Percentiles rank a stretch among this genome's conserved stretches.
Evolutionary conservation across 2,329 filamentous ascomycete species (phyloP).

Genomic region (Scedosporium minutisporum): DNA sequence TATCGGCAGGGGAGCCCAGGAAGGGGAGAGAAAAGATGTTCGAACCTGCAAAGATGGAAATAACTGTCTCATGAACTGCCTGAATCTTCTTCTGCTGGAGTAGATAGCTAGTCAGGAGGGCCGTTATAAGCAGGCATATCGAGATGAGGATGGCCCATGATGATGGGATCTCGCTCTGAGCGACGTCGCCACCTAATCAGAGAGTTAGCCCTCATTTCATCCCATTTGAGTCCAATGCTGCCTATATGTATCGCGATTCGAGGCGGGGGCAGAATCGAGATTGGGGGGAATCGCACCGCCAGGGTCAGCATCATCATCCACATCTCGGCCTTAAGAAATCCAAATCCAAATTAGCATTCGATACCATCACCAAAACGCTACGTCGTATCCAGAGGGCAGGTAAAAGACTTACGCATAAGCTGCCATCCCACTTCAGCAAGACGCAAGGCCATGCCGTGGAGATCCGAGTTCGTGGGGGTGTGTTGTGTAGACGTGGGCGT

Average conservation of each 20-base stretch:
- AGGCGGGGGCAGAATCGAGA: conserved; percentile 11
- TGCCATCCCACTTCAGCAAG: conserved; percentile 10
- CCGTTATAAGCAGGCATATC: conserved; percentile 84
- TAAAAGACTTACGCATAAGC: conserved; percentile 9
- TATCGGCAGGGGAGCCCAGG: neutral
- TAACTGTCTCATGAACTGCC: conserved; percentile 93
- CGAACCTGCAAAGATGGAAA: conserved; percentile 91
- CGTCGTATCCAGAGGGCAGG: neutral
- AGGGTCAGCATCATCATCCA: conserved; percentile 12
- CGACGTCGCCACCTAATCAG: conserved; percentile 57
- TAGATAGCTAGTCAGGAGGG: conserved; percentile 94
- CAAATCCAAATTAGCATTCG: neutral
- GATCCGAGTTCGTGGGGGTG: neutral
- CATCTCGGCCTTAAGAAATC: conserved; percentile 6
- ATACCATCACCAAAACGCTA: neutral
- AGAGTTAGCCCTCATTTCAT: neutral
- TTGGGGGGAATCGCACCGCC: conserved; percentile 9
- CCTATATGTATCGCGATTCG: conserved; percentile 10
- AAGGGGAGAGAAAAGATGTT: neutral
- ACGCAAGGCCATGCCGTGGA: neutral
- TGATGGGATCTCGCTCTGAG: conserved; percentile 86
- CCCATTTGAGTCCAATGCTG: neutral
- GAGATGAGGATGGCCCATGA: conserved; percentile 98
- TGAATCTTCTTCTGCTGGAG: conserved; percentile 95
- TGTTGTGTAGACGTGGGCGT: neutral